Percentiles rank a stretch among this genome's conserved stretches.
These are phyloP conservation scores for Petunia axillaris DNA, from an alignment of 257 asterid species.

Conservation along the genomic window DNA sequence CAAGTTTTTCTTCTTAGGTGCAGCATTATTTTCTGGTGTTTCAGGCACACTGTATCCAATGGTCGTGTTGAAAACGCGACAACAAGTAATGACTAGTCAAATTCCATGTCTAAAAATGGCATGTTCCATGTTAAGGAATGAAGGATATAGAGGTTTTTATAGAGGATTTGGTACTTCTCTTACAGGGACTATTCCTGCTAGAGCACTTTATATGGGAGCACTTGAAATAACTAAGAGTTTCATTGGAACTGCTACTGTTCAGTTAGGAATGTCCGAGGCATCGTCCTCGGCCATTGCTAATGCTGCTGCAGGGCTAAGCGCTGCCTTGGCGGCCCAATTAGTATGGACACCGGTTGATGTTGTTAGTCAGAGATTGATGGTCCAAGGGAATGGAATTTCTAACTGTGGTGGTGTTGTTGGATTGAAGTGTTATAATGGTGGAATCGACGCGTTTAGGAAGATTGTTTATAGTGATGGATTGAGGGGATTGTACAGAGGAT, in stretches of 20 bases:
- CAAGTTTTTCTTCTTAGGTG: conserved; percentile 91
- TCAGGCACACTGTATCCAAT: conserved; percentile 76
- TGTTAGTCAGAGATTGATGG: conserved; percentile 97
- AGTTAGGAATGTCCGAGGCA: conserved; percentile 72
- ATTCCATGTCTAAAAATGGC: conserved; percentile 74
- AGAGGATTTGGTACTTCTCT: conserved; percentile 92
- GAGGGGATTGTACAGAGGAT: conserved; percentile 89
- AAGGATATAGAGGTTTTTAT: conserved; percentile 84
- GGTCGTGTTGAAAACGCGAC: conserved; percentile 86
- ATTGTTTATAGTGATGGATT: conserved; percentile 66
- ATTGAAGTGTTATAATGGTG: conserved; percentile 72
- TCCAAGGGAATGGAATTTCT: conserved; percentile 59
- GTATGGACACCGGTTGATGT: conserved; percentile 99
- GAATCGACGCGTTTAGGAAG: conserved; percentile 86
- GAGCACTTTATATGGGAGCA: conserved; percentile 97
- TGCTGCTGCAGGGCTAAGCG: conserved; percentile 90
- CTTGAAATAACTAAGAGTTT: conserved; percentile 91
- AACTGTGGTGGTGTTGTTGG: conserved; percentile 42
- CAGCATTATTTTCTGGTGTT: conserved; percentile 89
- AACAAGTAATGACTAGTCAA: conserved; percentile 67
- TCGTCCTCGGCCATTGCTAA: conserved; percentile 80
- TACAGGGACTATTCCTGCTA: conserved; percentile 91
- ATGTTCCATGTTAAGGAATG: conserved; percentile 55
- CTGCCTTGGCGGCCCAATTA: conserved; percentile 97
- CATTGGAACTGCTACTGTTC: conserved; percentile 65